Evolutionary conservation across 257 asterid genomes (phyloP).

Genomic region (Gentiana dahurica): DNA sequence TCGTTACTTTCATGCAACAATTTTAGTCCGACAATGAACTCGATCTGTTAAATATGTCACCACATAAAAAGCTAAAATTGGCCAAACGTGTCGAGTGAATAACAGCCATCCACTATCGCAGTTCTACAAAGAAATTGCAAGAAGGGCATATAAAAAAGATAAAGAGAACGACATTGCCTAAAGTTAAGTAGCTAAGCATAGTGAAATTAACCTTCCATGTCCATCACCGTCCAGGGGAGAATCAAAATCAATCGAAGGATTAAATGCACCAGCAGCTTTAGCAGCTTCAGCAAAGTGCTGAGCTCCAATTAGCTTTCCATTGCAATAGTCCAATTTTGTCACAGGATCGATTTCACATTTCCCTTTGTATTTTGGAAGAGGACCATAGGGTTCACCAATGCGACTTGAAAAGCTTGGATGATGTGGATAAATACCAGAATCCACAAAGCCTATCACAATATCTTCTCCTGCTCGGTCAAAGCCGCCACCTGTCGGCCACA

Average conservation of each 20-base stretch:
- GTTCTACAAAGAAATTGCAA: too few relatives aligned
- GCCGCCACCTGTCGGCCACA: constrained; percentile 97
- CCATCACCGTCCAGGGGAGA: constrained; percentile 98
- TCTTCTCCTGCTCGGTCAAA: constrained; percentile 96
- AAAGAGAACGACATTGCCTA: background rate
- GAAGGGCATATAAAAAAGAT: background rate
- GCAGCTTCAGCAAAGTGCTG: constrained; percentile 98
- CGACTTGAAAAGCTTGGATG: constrained; percentile 87
- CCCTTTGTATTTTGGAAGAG: constrained; percentile 74
- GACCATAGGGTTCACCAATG: constrained; percentile 71
- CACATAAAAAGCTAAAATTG: too few relatives aligned
- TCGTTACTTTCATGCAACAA: too few relatives aligned
- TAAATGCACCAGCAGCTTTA: constrained; percentile 82
- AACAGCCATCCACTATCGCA: too few relatives aligned
- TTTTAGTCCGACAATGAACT: too few relatives aligned
- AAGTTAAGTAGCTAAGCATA: background rate
- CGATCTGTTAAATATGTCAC: too few relatives aligned
- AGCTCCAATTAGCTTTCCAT: constrained; percentile 98
- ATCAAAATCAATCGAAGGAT: constrained; percentile 70
- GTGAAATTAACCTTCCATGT: constrained; percentile 74
- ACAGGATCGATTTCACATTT: constrained; percentile 72
- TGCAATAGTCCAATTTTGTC: constrained; percentile 71
- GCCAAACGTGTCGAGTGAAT: too few relatives aligned
- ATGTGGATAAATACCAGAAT: constrained; percentile 92
- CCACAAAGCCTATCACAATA: constrained; percentile 80